Conservation (phyloP, 176 grass and related monocot genomes). For the Musa acuminata region DNA sequence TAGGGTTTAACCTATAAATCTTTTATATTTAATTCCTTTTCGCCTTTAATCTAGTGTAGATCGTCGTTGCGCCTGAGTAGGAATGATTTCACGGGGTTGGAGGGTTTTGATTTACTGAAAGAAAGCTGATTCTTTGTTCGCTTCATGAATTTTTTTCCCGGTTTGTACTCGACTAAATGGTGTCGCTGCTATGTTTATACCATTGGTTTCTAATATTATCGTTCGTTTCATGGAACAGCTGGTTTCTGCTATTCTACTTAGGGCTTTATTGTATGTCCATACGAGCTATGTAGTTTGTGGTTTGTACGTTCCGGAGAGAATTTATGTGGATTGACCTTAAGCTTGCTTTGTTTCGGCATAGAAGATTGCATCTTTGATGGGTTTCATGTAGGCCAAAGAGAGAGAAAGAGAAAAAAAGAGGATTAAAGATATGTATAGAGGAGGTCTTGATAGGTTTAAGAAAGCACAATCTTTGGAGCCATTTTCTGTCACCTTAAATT, state of each 20-base stretch:
- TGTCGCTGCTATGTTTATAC: background rate
- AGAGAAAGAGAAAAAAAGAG: background rate
- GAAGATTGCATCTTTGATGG: background rate
- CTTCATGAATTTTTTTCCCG: background rate
- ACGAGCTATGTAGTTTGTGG: background rate
- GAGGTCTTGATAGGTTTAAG: conserved; percentile 89
- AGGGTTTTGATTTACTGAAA: background rate
- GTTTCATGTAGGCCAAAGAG: background rate
- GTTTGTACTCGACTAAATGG: background rate
- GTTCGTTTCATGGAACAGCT: background rate
- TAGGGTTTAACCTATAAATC: background rate
- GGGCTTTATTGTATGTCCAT: background rate
- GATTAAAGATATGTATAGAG: conserved; percentile 51
- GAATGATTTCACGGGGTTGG: background rate
- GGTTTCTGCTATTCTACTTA: background rate
- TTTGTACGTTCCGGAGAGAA: background rate
- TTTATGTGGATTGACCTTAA: background rate
- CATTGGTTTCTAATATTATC: background rate
- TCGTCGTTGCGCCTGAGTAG: background rate
- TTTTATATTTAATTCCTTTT: background rate
- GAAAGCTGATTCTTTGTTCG: background rate
- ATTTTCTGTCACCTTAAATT: conserved; percentile 45
- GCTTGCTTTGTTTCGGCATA: background rate
- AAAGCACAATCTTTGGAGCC: conserved; percentile 78
- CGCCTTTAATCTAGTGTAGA: background rate